Evolutionary conservation across 2,329 filamentous ascomycete species (phyloP).

Genomic region (Xylariaceae sp.): DNA sequence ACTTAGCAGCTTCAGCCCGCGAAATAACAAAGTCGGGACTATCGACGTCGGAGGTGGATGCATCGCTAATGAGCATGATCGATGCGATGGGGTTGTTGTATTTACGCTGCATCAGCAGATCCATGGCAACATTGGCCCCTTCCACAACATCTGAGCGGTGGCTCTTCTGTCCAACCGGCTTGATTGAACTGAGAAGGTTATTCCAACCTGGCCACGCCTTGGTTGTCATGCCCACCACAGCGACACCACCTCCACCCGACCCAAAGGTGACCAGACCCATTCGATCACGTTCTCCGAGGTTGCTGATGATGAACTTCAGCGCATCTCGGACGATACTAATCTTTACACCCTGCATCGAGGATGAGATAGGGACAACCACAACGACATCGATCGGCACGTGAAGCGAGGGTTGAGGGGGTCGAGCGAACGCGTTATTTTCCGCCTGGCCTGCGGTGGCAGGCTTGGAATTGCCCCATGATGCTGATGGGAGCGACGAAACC

Average conservation of each 20-base stretch:
- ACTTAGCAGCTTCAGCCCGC: slow-evolving; percentile 93
- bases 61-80: slow-evolving; percentile 95
- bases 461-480: slow-evolving; percentile 69
- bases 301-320: slow-evolving; percentile 84
- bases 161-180: slow-evolving; percentile 93
- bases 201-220: slow-evolving; percentile 92
- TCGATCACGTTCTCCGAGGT: slow-evolving; percentile 83
- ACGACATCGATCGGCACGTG: slow-evolving; percentile 95
- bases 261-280: slow-evolving; percentile 98
- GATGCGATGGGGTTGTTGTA: slow-evolving; percentile 92
- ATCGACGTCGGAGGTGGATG: slow-evolving; percentile 87
- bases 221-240: slow-evolving; percentile 95
- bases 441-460: slow-evolving; percentile 85
- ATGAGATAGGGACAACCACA: slow-evolving; percentile 93
- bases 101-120: slow-evolving; percentile 95
- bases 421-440: slow-evolving; percentile 75
- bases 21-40: slow-evolving; percentile 98
- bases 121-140: slow-evolving; percentile 97
- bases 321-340: slow-evolving; percentile 91
- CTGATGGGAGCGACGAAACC: slow-evolving; percentile 73
- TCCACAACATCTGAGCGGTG: slow-evolving; percentile 94
- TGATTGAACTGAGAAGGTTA: slow-evolving; percentile 78
- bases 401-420: slow-evolving; percentile 50
- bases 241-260: slow-evolving; percentile 86
- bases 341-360: slow-evolving; percentile 99